Percentiles rank a stretch among this genome's conserved stretches.
Evolutionary conservation across 768 basidiomycete genomes (phyloP).

Genomic region (Amanita fuliginea): DNA sequence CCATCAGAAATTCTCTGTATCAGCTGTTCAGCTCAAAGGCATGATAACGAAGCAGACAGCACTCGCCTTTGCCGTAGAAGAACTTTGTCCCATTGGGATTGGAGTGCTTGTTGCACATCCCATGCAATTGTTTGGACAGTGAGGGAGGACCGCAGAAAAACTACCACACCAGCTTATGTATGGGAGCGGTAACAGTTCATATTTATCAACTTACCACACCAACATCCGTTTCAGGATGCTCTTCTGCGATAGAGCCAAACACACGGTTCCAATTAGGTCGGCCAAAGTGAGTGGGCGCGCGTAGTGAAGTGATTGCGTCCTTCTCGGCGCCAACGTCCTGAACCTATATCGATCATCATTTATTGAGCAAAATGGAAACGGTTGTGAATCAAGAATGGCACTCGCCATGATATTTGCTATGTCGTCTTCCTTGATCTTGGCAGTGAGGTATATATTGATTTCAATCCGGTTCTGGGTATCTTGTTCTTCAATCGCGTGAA

Average conservation of each 20-base stretch:
- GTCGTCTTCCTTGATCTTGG: slow-evolving; percentile 84
- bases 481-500: slow-evolving; percentile 90
- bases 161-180: slow-evolving; percentile 14
- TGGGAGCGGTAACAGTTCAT: not conserved
- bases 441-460: slow-evolving; percentile 91
- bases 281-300: slow-evolving; percentile 90
- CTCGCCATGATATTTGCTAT: slow-evolving; percentile 81
- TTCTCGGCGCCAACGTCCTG: slow-evolving; percentile 90
- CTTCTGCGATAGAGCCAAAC: slow-evolving; percentile 63
- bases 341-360: slow-evolving; percentile 26
- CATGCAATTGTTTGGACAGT: slow-evolving; percentile 61
- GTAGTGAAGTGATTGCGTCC: slow-evolving; percentile 81
- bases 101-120: slow-evolving; percentile 81
- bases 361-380: not conserved
- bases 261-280: slow-evolving; percentile 79
- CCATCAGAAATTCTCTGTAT: not conserved
- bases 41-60: not conserved
- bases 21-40: not conserved
- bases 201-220: slow-evolving; percentile 53
- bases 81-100: slow-evolving; percentile 68
- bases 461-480: slow-evolving; percentile 80
- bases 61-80: slow-evolving; percentile 81
- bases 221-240: slow-evolving; percentile 82
- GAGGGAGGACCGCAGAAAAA: slow-evolving; percentile 84
- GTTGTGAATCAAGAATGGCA: not conserved